Conservation (phyloP, 2,329 filamentous ascomycete species). For the Exophiala dermatitidis region DNA sequence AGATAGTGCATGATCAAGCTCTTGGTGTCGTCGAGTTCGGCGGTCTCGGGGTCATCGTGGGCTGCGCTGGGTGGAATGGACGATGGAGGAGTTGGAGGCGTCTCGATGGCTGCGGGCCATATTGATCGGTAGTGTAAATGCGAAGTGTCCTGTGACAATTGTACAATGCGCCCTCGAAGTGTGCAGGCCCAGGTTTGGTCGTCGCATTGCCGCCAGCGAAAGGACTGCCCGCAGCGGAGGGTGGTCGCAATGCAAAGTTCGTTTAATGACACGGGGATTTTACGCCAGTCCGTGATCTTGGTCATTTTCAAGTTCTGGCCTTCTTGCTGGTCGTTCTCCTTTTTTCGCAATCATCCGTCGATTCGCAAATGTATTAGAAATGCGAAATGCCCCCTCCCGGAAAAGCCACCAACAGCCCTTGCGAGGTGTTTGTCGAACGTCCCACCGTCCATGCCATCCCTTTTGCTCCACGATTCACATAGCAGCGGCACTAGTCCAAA, state of each 20-base stretch:
- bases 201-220: constrained; percentile 76
- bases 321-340: no score
- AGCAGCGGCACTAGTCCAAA: no score
- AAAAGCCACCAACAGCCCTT: no score
- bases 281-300: constrained; percentile 71
- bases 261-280: constrained; percentile 69
- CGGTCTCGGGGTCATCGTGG: constrained; percentile 27
- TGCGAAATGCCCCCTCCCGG: no score
- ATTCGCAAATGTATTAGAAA: no score
- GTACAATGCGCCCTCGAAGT: constrained; percentile 75
- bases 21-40: constrained; percentile 53
- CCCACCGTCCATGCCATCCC: no score
- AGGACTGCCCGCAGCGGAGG: constrained; percentile 89
- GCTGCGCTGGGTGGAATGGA: constrained; percentile 31
- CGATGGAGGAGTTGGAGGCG: constrained; percentile 35
- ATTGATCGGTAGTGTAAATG: constrained; percentile 73
- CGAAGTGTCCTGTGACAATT: constrained; percentile 71
- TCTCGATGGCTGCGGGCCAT: constrained; percentile 37
- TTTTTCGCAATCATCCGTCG: no score
- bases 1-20: constrained; percentile 76
- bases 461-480: no score
- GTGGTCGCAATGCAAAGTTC: constrained; percentile 95
- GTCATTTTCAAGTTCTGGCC: constrained; percentile 2
- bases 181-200: constrained; percentile 85
- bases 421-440: no score